A percentile compares a stretch with the other conserved stretches of the same genome.
phyloP scores from a whole-genome alignment of 768 basidiomycete genomes.

The Hygrophorus russula region DNA sequence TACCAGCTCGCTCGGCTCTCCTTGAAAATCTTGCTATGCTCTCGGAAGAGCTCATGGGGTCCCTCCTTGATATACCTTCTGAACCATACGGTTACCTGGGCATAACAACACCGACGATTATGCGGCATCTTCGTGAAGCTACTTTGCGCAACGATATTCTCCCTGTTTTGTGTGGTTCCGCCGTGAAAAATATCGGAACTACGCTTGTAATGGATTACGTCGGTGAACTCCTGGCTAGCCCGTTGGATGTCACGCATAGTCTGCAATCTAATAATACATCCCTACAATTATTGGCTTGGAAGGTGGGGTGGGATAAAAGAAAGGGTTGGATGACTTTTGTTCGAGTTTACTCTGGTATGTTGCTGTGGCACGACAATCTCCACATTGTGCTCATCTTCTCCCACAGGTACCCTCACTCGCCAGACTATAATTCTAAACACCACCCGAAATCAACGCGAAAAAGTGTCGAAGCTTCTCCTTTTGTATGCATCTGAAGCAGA shows the following conservation, averaged over 20 bases:
- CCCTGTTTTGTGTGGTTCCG: constrained; percentile 78
- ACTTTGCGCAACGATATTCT: constrained; percentile 56
- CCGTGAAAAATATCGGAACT: constrained; percentile 72
- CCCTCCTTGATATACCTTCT: constrained; percentile 45
- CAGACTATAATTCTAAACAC: constrained; percentile 54
- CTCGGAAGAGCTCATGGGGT: constrained; percentile 72
- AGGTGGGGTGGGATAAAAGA: constrained; percentile 76
- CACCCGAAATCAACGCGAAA: constrained; percentile 60
- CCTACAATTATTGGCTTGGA: constrained; percentile 71
- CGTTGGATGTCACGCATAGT: constrained; percentile 49
- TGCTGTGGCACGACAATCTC: background rate
- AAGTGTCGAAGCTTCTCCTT: constrained; percentile 61
- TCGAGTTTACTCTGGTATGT: constrained; percentile 74
- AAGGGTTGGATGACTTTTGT: constrained; percentile 91
- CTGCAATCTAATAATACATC: constrained; percentile 34
- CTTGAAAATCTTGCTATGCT: constrained; percentile 74
- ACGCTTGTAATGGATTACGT: constrained; percentile 73
- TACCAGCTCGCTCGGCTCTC: constrained; percentile 56
- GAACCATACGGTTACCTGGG: constrained; percentile 55
- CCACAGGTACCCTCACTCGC: constrained; percentile 54
- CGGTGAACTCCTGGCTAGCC: constrained; percentile 71
- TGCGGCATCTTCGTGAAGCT: constrained; percentile 56
- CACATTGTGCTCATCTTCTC: background rate
- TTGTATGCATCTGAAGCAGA: constrained; percentile 67
- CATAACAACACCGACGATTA: constrained; percentile 39